These are phyloP conservation scores for Insectozyma bohioensis DNA, from an alignment of 1,139 yeast species.

Conservation along the genomic window DNA sequence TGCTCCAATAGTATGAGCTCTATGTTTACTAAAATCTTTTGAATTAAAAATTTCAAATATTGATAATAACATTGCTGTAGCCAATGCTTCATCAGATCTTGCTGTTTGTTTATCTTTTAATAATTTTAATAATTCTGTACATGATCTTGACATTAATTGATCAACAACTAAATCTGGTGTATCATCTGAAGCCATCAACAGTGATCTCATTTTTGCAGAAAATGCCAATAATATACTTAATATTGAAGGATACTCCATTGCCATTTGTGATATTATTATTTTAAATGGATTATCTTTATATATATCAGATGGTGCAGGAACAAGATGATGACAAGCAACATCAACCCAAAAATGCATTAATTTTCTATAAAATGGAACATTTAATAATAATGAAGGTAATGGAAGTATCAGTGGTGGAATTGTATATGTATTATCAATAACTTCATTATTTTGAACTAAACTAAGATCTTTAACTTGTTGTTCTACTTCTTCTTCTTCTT, in stretches of 20 bases:
- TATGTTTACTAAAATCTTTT: conserved; percentile 52
- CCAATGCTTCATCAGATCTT: conserved; percentile 65
- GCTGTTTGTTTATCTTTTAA: conserved; percentile 53
- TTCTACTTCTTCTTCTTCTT: background rate
- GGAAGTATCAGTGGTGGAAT: conserved; percentile 55
- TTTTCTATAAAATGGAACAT: conserved; percentile 58
- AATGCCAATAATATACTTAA: conserved; percentile 65
- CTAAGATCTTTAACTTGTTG: background rate
- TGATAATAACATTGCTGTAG: conserved; percentile 61
- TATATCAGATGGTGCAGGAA: conserved; percentile 63
- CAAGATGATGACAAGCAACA: conserved; percentile 61
- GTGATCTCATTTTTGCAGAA: conserved; percentile 55
- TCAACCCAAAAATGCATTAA: conserved; percentile 64
- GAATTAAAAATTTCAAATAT: conserved; percentile 60
- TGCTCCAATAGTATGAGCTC: conserved; percentile 69
- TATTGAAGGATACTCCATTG: conserved; percentile 59
- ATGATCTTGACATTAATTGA: conserved; percentile 54
- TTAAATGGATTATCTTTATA: conserved; percentile 69
- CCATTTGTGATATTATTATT: conserved; percentile 65
- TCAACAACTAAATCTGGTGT: conserved; percentile 48
- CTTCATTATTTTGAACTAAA: background rate
- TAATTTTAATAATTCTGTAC: conserved; percentile 53
- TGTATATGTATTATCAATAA: conserved; percentile 10
- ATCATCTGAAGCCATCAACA: conserved; percentile 28
- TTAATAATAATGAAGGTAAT: conserved; percentile 56